phyloP scores from a whole-genome alignment of 768 basidiomycete genomes.

The Agaricus subrufescens region DNA sequence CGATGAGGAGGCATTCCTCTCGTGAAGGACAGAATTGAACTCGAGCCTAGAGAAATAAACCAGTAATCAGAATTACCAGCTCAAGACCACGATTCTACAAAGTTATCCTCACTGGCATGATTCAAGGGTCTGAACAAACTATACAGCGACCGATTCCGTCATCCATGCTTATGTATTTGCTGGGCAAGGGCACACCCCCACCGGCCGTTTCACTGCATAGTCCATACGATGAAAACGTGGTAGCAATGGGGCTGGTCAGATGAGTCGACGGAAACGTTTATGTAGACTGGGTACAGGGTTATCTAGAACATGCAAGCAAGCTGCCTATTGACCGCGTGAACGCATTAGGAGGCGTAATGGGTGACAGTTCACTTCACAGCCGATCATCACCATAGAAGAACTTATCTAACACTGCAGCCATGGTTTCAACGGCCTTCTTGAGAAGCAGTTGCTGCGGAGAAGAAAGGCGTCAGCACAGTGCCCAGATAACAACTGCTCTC shows the following conservation, averaged over 20 bases:
- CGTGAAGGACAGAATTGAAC: constrained; percentile 15
- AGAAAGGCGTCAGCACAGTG: neutral
- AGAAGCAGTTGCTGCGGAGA: constrained; percentile 29
- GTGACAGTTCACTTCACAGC: neutral
- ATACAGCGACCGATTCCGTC: neutral
- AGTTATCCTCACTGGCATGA: constrained; percentile 14
- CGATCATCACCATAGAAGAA: constrained; percentile 21
- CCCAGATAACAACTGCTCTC: neutral
- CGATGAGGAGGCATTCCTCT: constrained; percentile 51
- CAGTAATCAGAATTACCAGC: neutral
- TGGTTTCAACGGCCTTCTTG: constrained; percentile 43
- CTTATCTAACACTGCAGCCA: constrained; percentile 36
- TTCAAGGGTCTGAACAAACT: constrained; percentile 1
- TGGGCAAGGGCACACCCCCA: constrained; percentile 7
- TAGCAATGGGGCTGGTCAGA: constrained; percentile 6
- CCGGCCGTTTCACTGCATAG: neutral
- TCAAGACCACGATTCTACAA: neutral
- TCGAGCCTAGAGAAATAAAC: neutral
- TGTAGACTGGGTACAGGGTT: constrained; percentile 9
- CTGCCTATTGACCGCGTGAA: neutral
- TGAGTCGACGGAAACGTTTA: neutral
- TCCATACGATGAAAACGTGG: constrained; percentile 10
- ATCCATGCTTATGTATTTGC: constrained; percentile 6
- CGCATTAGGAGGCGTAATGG: neutral
- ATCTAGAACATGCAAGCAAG: neutral